These are phyloP conservation scores for Pestalotiopsis sp. DNA, from an alignment of 2,329 filamentous ascomycete genomes.

Conservation along the genomic window DNA sequence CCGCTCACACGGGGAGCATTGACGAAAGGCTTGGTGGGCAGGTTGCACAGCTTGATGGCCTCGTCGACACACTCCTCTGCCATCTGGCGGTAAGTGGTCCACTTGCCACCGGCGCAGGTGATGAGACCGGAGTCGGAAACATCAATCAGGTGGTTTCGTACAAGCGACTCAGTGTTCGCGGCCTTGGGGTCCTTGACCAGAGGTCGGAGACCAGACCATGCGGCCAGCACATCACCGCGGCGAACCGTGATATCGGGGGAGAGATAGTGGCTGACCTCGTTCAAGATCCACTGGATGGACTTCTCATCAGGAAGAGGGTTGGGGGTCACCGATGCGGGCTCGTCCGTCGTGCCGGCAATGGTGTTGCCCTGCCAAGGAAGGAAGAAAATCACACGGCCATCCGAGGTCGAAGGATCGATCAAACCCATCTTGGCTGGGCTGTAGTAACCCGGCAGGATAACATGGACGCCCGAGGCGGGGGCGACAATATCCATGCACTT, in stretches of 20 bases:
- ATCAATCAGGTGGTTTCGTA: constrained; percentile 83
- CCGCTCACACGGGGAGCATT: constrained; percentile 70
- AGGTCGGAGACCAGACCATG: constrained; percentile 87
- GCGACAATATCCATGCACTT: constrained; percentile 77
- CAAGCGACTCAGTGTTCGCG: constrained; percentile 82
- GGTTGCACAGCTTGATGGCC: constrained; percentile 69
- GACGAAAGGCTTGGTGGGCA: constrained; percentile 59
- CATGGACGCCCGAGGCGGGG: constrained; percentile 82
- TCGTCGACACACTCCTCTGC: constrained; percentile 87
- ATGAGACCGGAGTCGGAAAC: constrained; percentile 78
- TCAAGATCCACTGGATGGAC: constrained; percentile 86
- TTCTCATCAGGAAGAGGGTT: constrained; percentile 80
- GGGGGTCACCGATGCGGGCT: constrained; percentile 69
- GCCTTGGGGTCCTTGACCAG: constrained; percentile 86
- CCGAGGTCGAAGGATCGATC: constrained; percentile 83
- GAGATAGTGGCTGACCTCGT: constrained; percentile 80
- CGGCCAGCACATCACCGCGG: constrained; percentile 83
- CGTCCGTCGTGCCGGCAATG: constrained; percentile 86
- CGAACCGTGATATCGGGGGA: constrained; percentile 84
- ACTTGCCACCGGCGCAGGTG: constrained; percentile 87
- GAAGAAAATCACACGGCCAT: constrained; percentile 91
- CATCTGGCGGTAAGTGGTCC: constrained; percentile 94
- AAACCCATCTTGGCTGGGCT: constrained; percentile 85
- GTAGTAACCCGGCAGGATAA: constrained; percentile 86
- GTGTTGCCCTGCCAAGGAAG: constrained; percentile 92